Percentiles rank a stretch among this genome's conserved stretches.
Conservation (phyloP, 2,329 filamentous ascomycete species). For the Fusarium caatingaense region DNA sequence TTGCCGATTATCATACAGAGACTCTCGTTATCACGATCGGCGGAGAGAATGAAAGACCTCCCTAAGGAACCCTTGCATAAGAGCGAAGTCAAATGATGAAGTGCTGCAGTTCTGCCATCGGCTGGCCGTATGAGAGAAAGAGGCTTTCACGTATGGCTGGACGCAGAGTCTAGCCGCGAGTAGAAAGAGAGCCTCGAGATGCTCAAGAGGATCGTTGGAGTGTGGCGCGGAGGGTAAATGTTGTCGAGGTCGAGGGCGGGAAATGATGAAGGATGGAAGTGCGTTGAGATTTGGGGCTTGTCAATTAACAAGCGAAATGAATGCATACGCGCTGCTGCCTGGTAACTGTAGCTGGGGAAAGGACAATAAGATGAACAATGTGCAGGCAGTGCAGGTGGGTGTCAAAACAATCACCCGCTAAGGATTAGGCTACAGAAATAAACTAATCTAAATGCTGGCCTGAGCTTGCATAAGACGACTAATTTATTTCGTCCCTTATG, state of each 20-base stretch:
- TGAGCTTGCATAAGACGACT: background rate
- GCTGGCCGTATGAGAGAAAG: background rate
- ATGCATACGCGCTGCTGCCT: background rate
- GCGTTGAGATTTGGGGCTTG: background rate
- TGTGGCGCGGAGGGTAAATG: background rate
- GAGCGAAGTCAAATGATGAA: background rate
- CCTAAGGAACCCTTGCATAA: background rate
- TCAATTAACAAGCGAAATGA: background rate
- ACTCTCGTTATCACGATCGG: background rate
- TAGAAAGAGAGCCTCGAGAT: background rate
- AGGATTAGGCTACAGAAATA: background rate
- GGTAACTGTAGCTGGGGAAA: background rate
- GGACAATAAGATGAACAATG: background rate
- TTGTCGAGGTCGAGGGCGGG: rapidly evolving
- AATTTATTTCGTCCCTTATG: background rate
- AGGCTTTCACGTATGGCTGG: too few relatives aligned
- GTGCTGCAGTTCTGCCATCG: background rate
- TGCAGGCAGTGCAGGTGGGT: background rate
- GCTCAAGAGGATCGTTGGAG: background rate
- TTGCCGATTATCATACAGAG: too few relatives aligned
- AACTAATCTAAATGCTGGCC: background rate
- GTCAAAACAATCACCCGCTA: background rate
- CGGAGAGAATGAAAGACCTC: background rate
- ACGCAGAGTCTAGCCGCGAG: background rate
- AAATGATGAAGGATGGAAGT: background rate